Evolutionary conservation across 2,329 filamentous ascomycete genomes (phyloP).

Genomic region (Phyllosticta ampelicida): DNA sequence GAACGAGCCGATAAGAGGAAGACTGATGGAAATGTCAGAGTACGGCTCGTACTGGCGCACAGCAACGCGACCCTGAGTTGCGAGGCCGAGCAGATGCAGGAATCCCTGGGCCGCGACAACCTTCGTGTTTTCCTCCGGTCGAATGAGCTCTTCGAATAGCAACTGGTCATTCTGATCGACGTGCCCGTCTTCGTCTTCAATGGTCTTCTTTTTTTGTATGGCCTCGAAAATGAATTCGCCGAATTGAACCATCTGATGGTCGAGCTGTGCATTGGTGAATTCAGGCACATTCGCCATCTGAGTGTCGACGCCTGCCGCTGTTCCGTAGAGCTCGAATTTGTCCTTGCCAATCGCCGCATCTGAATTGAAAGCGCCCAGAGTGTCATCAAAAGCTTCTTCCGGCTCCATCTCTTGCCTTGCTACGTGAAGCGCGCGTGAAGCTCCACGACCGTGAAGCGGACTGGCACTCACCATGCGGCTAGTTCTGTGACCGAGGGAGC

Average conservation of each 20-base stretch:
- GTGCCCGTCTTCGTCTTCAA: background rate
- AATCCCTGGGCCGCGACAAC: conserved; percentile 51
- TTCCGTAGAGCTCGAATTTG: conserved; percentile 22
- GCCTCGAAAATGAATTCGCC: conserved; percentile 42
- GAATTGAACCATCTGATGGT: conserved; percentile 52
- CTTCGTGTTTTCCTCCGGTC: conserved; percentile 42
- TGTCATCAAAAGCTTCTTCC: conserved; percentile 19
- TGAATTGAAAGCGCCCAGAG: conserved; percentile 12
- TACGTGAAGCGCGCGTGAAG: conserved; percentile 16
- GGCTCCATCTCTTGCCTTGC: conserved; percentile 12
- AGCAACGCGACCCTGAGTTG: conserved; percentile 50
- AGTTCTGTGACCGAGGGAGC: conserved; percentile 30
- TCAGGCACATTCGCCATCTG: conserved; percentile 38
- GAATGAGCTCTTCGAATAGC: conserved; percentile 58
- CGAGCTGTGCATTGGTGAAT: conserved; percentile 43
- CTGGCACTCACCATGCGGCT: conserved; percentile 48
- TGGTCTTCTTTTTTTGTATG: conserved; percentile 17
- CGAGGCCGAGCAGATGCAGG: conserved; percentile 28
- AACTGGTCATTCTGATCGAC: conserved; percentile 32
- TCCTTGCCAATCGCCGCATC: conserved; percentile 22
- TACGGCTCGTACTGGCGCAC: conserved; percentile 49
- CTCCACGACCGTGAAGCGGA: conserved; percentile 47
- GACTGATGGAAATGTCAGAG: conserved; percentile 23
- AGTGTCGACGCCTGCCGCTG: conserved; percentile 37
- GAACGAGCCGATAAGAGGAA: background rate